A percentile compares a stretch with the other conserved stretches of the same genome.
phyloP scores from a whole-genome alignment of 495 filamentous ascomycete species.

The Neurospora intermedia region DNA sequence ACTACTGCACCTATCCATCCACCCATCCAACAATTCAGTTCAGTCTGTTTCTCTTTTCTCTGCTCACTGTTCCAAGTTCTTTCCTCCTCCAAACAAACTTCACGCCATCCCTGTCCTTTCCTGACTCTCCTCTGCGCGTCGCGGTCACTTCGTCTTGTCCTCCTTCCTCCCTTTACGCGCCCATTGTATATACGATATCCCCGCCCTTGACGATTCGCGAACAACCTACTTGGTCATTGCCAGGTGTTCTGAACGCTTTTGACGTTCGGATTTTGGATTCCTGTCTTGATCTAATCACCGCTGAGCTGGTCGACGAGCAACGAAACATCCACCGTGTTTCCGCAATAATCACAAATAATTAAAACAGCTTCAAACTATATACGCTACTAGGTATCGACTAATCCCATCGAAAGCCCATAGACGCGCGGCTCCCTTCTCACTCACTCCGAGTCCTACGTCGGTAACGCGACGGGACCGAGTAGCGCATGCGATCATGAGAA shows the following conservation, averaged over 20 bases:
- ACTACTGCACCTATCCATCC: neutral
- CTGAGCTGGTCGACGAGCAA: neutral
- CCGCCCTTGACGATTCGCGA: neutral
- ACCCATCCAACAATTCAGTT: neutral
- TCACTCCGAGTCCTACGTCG: neutral
- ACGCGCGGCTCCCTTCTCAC: neutral
- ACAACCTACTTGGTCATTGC: neutral
- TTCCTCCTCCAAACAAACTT: neutral
- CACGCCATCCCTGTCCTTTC: neutral
- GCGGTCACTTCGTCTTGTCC: neutral
- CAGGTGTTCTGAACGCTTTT: neutral
- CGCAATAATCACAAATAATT: neutral
- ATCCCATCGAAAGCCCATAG: neutral
- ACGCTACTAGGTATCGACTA: neutral
- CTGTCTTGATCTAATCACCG: neutral
- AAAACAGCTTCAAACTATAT: neutral
- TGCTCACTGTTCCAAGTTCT: neutral
- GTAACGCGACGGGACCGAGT: neutral
- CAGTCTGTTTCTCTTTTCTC: neutral
- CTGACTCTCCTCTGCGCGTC: neutral
- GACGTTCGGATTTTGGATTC: neutral
- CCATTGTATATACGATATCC: neutral
- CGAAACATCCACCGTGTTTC: neutral
- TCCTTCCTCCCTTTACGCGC: neutral
- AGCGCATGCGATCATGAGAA: constrained; percentile 14